Evolutionary conservation across 2,329 filamentous ascomycete genomes (phyloP), one percentile per base, ranked within the genome.

Genomic region (Metarhizium album): DNA sequence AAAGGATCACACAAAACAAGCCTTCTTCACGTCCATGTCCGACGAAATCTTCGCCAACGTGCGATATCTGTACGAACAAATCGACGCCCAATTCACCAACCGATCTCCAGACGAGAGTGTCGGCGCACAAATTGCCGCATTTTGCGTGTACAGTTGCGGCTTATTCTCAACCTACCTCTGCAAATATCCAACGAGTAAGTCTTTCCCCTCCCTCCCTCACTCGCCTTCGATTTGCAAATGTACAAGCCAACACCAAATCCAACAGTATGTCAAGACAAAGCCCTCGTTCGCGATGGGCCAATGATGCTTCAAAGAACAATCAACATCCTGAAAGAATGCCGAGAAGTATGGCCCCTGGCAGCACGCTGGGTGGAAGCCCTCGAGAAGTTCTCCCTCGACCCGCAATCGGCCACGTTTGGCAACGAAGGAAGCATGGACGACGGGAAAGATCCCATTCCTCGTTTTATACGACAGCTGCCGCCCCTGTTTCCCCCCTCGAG

Each of bases 131-230:
- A 78, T 79, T 67, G 70, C 74, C 16, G 73, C 74, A 1, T 79
- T 79, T 55, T 75, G 73, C 50, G 74, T 78, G 13, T 79, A 78
- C 48, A 75, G 68, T n/a, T 78, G 75, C 54, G 75, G 74, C 14
- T 64, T 79, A 23, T 69, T 79, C 50, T 71, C 74, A 6, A 71
- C 70, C 3, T 79, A 79, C 49, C 61, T 77, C 2, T 74, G 69
- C 60, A 76, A 74, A 58, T 77, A 76, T 51, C 73, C 74, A 7
- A 63, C 67, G 20, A 63, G 75, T 78, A 62, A 57, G 74, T 57
- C 2, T 16, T 35, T 1, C 40, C 24, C 38, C 22, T 29, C 24
- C 40, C 13, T 3, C 20, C 22, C 27, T 22, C 37, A 38, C 14
- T 4, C 23, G 6, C 16, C 5, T 3, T n/a, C 22, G 16, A 20